A percentile compares a stretch with the other conserved stretches of the same genome.
Conservation (phyloP, 2,329 filamentous ascomycete genomes). For the Exophiala aquamarina region DNA sequence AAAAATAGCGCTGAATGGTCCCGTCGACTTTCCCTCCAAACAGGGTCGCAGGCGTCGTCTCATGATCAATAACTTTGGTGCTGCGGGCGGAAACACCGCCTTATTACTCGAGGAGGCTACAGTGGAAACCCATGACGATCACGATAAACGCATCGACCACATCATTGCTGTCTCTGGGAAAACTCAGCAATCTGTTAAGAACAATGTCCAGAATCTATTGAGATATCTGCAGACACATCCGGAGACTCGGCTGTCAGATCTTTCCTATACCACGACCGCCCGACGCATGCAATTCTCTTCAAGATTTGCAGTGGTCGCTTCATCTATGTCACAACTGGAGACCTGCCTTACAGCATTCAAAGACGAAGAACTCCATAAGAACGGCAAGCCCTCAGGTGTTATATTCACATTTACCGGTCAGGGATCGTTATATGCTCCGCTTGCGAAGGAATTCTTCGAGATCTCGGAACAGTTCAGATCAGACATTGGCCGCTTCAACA, state of each 20-base stretch:
- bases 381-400: neutral
- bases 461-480: conserved; percentile 29
- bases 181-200: neutral
- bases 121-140: neutral
- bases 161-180: neutral
- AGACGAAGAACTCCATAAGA: neutral
- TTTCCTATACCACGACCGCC: conserved; percentile 6
- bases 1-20: too few relatives aligned
- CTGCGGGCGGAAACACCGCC: conserved; percentile 68
- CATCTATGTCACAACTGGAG: neutral
- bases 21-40: conserved; percentile 42
- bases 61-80: conserved; percentile 67
- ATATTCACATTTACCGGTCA: conserved; percentile 48
- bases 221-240: neutral
- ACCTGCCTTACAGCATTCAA: neutral
- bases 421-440: conserved; percentile 28
- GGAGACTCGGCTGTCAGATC: neutral
- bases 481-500: conserved; percentile 39
- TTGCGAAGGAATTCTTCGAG: conserved; percentile 32
- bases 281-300: neutral
- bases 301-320: neutral
- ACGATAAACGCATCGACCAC: neutral
- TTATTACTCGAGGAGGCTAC: conserved; percentile 37
- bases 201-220: neutral
- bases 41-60: conserved; percentile 38